A percentile compares a stretch with the other conserved stretches of the same genome.
Conservation (phyloP, 2,329 filamentous ascomycete species). For the Xylaria sp. region DNA sequence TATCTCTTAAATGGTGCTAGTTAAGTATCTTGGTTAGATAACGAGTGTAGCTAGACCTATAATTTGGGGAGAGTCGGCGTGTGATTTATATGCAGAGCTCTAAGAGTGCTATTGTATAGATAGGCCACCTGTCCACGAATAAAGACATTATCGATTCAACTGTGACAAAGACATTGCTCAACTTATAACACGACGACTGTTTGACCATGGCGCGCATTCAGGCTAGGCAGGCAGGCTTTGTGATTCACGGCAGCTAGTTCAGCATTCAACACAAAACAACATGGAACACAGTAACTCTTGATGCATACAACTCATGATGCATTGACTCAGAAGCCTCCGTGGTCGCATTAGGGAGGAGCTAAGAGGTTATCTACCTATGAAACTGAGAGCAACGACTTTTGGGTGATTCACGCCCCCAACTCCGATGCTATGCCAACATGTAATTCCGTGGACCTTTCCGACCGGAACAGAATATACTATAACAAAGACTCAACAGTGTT, state of each 20-base stretch:
- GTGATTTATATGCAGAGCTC: neutral
- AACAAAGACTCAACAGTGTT: neutral
- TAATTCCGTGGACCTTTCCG: neutral
- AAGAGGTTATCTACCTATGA: neutral
- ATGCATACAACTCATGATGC: too few relatives aligned
- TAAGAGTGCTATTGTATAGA: neutral
- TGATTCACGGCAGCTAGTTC: too few relatives aligned
- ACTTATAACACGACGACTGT: too few relatives aligned
- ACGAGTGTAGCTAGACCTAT: too few relatives aligned
- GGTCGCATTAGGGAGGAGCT: too few relatives aligned
- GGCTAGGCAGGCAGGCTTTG: too few relatives aligned
- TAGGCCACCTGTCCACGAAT: neutral
- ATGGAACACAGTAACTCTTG: too few relatives aligned
- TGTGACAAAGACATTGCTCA: neutral
- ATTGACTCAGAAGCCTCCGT: too few relatives aligned
- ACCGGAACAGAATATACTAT: neutral
- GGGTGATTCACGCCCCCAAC: slow-evolving; percentile 8
- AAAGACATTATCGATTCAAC: neutral
- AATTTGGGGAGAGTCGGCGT: neutral
- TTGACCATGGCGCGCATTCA: too few relatives aligned
- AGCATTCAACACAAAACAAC: too few relatives aligned
- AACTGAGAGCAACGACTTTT: neutral
- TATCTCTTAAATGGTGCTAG: too few relatives aligned
- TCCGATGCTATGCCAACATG: slow-evolving; percentile 25
- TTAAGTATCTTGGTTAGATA: too few relatives aligned